Percentiles rank a stretch among this genome's conserved stretches.
These are phyloP conservation scores for Baudoinia panamericana DNA, from an alignment of 495 filamentous ascomycete genomes.

Conservation along the genomic window DNA sequence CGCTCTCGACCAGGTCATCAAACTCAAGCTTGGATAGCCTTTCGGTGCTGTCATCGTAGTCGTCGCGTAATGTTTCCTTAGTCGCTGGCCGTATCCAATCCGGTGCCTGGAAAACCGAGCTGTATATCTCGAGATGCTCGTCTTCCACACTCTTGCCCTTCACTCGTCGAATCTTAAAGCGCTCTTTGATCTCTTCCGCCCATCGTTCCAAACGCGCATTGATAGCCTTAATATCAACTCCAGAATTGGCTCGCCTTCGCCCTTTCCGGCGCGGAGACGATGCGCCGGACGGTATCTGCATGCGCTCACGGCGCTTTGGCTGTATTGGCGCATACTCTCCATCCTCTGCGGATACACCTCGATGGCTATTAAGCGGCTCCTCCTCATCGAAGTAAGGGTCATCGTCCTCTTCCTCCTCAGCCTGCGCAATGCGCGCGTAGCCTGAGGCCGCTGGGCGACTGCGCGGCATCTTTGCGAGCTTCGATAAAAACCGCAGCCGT, in stretches of 20 bases:
- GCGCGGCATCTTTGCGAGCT: no score
- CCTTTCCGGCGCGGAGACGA: conserved; percentile 36
- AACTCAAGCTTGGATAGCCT: conserved; percentile 68
- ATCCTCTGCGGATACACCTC: no score
- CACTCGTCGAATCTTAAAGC: conserved; percentile 77
- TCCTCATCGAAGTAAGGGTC: conserved; percentile 54
- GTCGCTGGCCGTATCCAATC: conserved; percentile 68
- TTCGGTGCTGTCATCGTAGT: conserved; percentile 37
- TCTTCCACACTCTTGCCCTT: conserved; percentile 67
- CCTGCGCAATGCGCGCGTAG: conserved; percentile 84
- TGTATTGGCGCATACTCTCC: conserved; percentile 56
- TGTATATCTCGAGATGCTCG: conserved; percentile 86
- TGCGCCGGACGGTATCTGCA: conserved; percentile 39
- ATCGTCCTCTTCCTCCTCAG: conserved; percentile 53
- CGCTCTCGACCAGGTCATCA: conserved; percentile 80
- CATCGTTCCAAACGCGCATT: conserved; percentile 91
- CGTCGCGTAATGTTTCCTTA: conserved; percentile 54
- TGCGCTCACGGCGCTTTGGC: conserved; percentile 47
- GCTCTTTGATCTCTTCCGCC: conserved; percentile 95
- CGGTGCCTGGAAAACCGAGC: conserved; percentile 88
- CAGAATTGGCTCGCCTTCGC: conserved; percentile 61
- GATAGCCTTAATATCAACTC: conserved; percentile 96
- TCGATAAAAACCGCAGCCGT: no score
- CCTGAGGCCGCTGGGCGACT: conserved; percentile 49
- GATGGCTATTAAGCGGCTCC: no score